These are phyloP conservation scores for Eimeria maxima DNA, from an alignment of 169 alveolate species.

Conservation along the genomic window DNA sequence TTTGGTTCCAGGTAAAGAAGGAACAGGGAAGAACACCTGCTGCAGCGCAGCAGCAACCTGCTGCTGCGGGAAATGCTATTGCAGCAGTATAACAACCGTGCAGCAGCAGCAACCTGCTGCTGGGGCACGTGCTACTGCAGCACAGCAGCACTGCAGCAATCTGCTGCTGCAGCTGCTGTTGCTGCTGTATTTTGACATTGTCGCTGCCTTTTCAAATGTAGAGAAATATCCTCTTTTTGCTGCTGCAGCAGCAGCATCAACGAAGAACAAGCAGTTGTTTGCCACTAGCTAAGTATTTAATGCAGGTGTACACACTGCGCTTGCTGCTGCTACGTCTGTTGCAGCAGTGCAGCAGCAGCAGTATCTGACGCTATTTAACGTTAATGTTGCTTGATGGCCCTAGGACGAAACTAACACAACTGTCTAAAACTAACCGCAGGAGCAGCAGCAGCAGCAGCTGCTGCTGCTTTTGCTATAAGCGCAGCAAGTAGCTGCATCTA, in stretches of 20 bases:
- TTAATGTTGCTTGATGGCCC: neutral
- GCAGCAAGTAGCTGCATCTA: slow-evolving; percentile 23
- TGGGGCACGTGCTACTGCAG: neutral
- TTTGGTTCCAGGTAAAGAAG: neutral
- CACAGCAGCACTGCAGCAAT: neutral
- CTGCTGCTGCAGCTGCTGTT: neutral
- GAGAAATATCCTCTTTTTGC: neutral
- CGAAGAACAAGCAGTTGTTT: neutral
- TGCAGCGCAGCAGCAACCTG: neutral
- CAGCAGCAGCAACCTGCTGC: neutral
- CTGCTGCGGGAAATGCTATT: neutral
- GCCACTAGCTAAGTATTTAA: neutral
- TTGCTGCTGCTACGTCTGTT: neutral
- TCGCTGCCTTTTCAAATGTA: slow-evolving; percentile 4
- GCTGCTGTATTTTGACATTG: neutral
- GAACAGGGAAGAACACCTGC: too few species aligned
- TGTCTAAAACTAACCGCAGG: too few species aligned
- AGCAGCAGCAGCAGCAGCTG: neutral
- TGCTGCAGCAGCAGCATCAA: slow-evolving; percentile 5
- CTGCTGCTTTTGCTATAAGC: neutral
- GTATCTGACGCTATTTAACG: neutral
- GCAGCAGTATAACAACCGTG: neutral
- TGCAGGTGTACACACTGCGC: slow-evolving; percentile 8
- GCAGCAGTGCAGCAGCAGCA: neutral
- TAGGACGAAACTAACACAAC: neutral